These are phyloP conservation scores for Eremomyces bilateralis DNA, from an alignment of 495 filamentous ascomycete species.

Conservation along the genomic window DNA sequence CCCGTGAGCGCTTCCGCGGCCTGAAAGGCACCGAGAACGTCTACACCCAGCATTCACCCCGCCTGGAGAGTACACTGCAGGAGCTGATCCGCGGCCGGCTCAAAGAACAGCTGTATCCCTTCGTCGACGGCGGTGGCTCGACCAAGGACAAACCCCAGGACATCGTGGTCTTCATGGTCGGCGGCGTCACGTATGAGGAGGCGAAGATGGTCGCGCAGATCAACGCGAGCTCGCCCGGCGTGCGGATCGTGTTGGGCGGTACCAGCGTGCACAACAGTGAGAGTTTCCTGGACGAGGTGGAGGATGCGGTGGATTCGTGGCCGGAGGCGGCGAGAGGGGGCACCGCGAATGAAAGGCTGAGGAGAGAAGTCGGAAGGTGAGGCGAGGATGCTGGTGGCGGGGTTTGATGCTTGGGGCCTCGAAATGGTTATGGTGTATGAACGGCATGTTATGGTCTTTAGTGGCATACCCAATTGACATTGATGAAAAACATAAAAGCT, in stretches of 20 bases:
- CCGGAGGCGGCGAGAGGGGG: conserved; percentile 40
- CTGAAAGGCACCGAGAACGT: conserved; percentile 96
- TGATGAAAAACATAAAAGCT: no score
- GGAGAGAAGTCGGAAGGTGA: conserved; percentile 35
- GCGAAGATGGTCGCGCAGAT: conserved; percentile 82
- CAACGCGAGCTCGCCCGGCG: conserved; percentile 73
- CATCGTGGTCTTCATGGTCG: conserved; percentile 81
- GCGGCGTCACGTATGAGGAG: conserved; percentile 88
- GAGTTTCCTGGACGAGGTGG: conserved; percentile 49
- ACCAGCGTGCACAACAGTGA: conserved; percentile 69
- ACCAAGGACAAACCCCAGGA: conserved; percentile 92
- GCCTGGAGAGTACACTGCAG: conserved; percentile 68
- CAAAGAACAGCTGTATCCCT: conserved; percentile 69
- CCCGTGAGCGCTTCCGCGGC: conserved; percentile 61
- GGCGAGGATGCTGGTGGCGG: no score
- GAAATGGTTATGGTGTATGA: no score
- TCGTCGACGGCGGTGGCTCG: conserved; percentile 64
- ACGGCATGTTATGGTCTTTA: no score
- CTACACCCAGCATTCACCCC: conserved; percentile 89
- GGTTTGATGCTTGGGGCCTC: no score
- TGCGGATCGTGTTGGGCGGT: conserved; percentile 70
- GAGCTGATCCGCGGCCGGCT: conserved; percentile 81
- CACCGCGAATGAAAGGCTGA: conserved; percentile 49
- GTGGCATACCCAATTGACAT: no score
- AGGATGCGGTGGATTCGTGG: conserved; percentile 35